Conservation (phyloP, 257 asterid genomes). For the Salvia hispanica region DNA sequence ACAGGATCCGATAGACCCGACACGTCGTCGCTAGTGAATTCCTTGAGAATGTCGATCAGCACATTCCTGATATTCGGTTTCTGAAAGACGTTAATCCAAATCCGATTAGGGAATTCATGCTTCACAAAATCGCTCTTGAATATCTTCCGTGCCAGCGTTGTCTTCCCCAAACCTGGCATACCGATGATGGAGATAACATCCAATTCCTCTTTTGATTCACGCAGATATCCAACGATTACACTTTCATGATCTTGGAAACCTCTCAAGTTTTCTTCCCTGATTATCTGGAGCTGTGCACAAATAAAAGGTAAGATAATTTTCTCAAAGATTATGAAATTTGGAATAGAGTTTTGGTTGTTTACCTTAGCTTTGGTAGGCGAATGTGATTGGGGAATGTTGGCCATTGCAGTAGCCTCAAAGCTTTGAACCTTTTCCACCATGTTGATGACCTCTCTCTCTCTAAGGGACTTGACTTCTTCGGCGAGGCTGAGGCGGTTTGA, state of each 20-base stretch:
- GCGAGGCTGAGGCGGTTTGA: too few species aligned
- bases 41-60: constrained; percentile 16
- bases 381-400: not conserved
- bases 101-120: constrained; percentile 22
- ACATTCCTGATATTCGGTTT: not conserved
- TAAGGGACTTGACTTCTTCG: not conserved
- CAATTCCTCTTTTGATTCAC: constrained; percentile 4
- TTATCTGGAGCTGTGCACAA: not conserved
- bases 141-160: constrained; percentile 28
- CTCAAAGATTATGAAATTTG: too few species aligned
- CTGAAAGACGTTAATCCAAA: constrained; percentile 13
- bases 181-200: constrained; percentile 34
- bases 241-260: constrained; percentile 26
- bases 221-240: not conserved
- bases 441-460: not conserved
- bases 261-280: constrained; percentile 26
- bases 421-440: not conserved
- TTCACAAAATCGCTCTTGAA: not conserved
- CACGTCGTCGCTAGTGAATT: constrained; percentile 26
- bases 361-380: not conserved
- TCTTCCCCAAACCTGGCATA: constrained; percentile 37
- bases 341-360: not conserved
- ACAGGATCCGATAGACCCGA: not conserved
- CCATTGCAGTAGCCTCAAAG: not conserved
- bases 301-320: too few species aligned